phyloP scores from a whole-genome alignment of 495 filamentous ascomycete species.

The Penicillium cataractarum region DNA sequence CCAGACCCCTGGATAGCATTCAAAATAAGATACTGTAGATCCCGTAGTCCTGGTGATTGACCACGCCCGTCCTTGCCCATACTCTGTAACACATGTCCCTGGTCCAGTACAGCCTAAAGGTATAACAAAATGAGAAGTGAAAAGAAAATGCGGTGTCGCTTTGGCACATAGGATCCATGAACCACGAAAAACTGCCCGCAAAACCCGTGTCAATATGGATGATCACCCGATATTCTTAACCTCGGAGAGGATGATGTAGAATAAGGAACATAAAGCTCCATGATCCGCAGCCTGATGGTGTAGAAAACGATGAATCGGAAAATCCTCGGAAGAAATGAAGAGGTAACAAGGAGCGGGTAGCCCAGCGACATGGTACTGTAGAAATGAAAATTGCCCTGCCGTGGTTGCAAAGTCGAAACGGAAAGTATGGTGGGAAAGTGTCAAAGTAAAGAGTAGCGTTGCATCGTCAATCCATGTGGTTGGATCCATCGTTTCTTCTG shows the following conservation, averaged over 20 bases:
- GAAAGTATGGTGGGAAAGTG: neutral
- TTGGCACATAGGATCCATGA: neutral
- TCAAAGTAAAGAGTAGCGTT: conserved; percentile 11
- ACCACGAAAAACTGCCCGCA: conserved; percentile 1
- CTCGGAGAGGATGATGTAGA: neutral
- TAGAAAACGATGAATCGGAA: neutral
- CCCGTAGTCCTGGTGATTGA: conserved; percentile 6
- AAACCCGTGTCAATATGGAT: neutral
- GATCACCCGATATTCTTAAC: conserved; percentile 7
- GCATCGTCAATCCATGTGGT: conserved; percentile 12
- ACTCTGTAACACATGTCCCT: conserved; percentile 12
- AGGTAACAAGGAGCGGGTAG: conserved; percentile 11
- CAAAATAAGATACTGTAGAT: conserved; percentile 3
- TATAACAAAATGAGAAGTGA: conserved; percentile 5
- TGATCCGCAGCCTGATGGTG: neutral
- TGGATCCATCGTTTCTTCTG: conserved; percentile 10
- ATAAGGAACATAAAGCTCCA: conserved; percentile 5
- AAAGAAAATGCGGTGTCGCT: conserved; percentile 2
- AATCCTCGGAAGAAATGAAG: conserved; percentile 12
- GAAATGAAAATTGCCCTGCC: neutral
- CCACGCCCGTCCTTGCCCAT: conserved; percentile 9
- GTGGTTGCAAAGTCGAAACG: neutral
- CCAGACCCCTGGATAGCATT: neutral
- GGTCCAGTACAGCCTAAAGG: conserved; percentile 13
- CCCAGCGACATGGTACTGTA: neutral